Conservation (phyloP, 1,284 basidiomycete genomes). For the Ceratobasidium sp. region DNA sequence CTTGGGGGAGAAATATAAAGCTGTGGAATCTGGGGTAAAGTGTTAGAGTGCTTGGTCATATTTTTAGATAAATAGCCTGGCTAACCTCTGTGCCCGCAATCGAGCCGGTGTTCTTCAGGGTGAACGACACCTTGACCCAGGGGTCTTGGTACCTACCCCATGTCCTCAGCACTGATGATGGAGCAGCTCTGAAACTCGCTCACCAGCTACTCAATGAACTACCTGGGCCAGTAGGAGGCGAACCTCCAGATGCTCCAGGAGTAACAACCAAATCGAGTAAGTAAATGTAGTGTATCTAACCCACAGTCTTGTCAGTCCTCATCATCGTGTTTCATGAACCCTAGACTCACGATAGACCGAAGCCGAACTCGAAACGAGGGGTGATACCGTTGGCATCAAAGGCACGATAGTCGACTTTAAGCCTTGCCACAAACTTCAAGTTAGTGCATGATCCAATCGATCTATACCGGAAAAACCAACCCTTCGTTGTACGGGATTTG, state of each 20-base stretch:
- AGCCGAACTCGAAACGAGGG: conserved; percentile 74
- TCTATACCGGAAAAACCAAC: background rate
- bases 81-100: conserved; percentile 44
- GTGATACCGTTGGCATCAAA: conserved; percentile 64
- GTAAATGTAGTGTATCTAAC: conserved; percentile 56
- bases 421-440: conserved; percentile 42
- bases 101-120: conserved; percentile 43
- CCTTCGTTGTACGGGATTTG: conserved; percentile 60
- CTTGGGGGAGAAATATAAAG: conserved; percentile 43
- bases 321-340: background rate
- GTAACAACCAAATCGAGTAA: conserved; percentile 45
- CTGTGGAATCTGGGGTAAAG: conserved; percentile 40
- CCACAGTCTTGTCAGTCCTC: background rate
- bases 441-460: background rate
- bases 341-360: conserved; percentile 61
- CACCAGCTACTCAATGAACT: too few species aligned
- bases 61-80: too few species aligned
- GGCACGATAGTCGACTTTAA: conserved; percentile 60
- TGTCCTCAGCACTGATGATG: background rate
- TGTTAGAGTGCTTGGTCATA: too few species aligned
- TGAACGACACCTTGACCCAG: conserved; percentile 44
- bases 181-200: too few species aligned
- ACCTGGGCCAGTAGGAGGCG: too few species aligned
- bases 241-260: conserved; percentile 35
- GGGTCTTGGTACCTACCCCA: conserved; percentile 41